Base-by-base conservation (phyloP, 305 asterid species). In the Fraxinus sp. region DNA sequence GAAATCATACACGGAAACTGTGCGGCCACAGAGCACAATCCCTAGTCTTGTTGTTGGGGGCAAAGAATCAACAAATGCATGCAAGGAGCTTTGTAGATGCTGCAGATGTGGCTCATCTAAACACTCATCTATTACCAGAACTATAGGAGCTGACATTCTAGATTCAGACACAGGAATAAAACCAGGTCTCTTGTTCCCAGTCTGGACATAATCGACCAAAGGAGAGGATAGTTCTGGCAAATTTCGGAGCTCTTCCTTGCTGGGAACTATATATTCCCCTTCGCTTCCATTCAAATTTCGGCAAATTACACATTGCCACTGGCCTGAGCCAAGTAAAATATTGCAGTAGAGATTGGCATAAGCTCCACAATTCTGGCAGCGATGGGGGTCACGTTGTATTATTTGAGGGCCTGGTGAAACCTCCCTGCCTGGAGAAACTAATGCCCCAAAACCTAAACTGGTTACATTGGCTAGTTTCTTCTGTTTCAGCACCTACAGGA, bases 221-320 rank as follows among this genome's bases (percentile, higher is more conserved):
- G 96, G 93, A 43, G 93, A 92, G 49, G 97, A 90, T 70, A 96
- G 83, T 74, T 96, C 99, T 35, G 97, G 95, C 28, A 93, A 88
- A 91, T 87, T 92, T 46, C 91, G 88, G 83, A 96, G 95, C 78
- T 93, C 97, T 81, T 90, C 96, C 89, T 88, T 94, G 92, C 92
- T 93, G 32, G 93, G 84, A 85, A 97, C 98, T 70, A 92, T 84
- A 87, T 93, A 96, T 84, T 94, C 96, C 68, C 98, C 98, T 87
- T 88, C 94, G 84, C 99, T 95, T 75, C 97, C 95, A 87, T 94
- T 96, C 87, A 96, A 84, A 84, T 88, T 92, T 79, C 96, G 92
- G 87, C 99, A 94, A 87, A 96, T 86, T 14, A 93, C 94, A 82
- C 99, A 96, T 84, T 94, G 99, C 99, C 99, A 96, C 91, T 96